phyloP scores from a whole-genome alignment of 345 rosid genomes.

The Pistacia vera region DNA sequence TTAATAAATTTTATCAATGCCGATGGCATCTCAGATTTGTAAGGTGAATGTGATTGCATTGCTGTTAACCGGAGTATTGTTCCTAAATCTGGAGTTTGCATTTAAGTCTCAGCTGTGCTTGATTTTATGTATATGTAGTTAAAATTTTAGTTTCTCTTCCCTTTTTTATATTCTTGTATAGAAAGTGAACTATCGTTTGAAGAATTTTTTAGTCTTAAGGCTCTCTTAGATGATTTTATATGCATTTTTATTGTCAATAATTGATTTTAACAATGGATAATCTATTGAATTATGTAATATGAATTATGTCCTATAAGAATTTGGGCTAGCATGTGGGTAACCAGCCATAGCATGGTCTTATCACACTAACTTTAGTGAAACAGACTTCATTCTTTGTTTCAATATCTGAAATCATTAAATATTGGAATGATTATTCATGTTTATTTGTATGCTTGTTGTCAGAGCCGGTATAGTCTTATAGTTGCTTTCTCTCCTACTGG shows the following conservation, averaged over 20 bases:
- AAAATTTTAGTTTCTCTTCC: background rate
- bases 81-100: background rate
- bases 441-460: conserved; percentile 18
- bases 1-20: background rate
- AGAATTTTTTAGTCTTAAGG: background rate
- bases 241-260: background rate
- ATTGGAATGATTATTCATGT: background rate
- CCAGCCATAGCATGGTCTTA: background rate
- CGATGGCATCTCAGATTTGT: background rate
- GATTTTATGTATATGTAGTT: background rate
- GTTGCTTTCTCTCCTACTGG: conserved; percentile 98
- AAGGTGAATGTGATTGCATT: background rate
- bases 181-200: background rate
- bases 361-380: background rate
- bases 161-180: background rate
- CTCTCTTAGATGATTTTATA: conserved; percentile 1
- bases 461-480: conserved; percentile 75
- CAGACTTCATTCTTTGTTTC: background rate
- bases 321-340: background rate
- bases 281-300: background rate
- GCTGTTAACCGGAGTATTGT: background rate
- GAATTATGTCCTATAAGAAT: background rate
- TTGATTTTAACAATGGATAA: background rate
- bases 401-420: background rate
- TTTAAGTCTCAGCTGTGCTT: no score